Base-by-base conservation (phyloP, 192 early-diverging fungal species). In the Coemansia sp. region DNA sequence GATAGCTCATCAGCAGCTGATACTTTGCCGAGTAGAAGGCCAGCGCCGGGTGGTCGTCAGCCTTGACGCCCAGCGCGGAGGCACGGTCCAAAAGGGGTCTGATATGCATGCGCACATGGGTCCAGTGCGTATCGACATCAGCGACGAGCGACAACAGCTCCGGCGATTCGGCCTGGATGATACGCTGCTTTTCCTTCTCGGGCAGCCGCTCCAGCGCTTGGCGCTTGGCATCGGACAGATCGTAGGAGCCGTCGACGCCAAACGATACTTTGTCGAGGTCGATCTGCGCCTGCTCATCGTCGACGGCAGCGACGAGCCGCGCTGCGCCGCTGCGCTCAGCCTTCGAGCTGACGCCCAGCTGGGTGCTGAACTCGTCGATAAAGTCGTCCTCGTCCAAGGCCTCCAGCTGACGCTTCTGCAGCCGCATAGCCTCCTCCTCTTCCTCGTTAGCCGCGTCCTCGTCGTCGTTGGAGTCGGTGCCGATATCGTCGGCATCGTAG, bases 321-420 rank as follows among this genome's bases (percentile, higher is more conserved):
- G 69, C 40, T 31, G 53, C 21, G 35, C 63, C 45, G 44, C 69
- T 63, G 24, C 35, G 56, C n/a, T 62, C 65, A 39, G 35, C 63
- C 31, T 59, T 53, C 21, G 64, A 51, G 16, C 59, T 81, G 33
- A 85, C 73, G 67, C 85, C 86, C 62, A 78, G 72, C 69, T 74
- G 69, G 6, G 78, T 82, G 67, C 84, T 69, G 40, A 88, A 70
- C 42, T 90, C 92, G 48, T 93, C 91, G 16, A 95, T 81, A 69
- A 94, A 96, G 85, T 98, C 96, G 59, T 86, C 91, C 72, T 96
- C 96, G 35, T 89, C 84, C 83, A 96, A 88, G 34, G 80, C 86
- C 53, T 89, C 87, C 34, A 94, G 72, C 42, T 89, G 88, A 71
- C 92, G 85, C 76, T 87, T 88, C 66, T 96, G 95, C 66, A 98